Evolutionary conservation across 441 rosid genomes (phyloP).

Genomic region (Raphanus hybrid): DNA sequence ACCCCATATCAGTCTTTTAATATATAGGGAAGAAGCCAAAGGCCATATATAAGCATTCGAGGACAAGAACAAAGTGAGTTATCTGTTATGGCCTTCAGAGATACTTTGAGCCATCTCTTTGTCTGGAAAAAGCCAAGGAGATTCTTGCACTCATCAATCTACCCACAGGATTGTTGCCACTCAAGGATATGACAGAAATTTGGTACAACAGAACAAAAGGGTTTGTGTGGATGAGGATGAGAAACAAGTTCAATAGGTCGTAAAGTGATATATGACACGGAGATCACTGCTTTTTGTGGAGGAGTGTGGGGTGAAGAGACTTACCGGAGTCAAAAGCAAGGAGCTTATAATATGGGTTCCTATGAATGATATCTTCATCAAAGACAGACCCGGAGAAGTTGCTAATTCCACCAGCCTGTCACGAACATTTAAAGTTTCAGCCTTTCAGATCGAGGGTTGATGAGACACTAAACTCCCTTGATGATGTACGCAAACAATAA

Average conservation of each 20-base stretch:
- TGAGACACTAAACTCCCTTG: not conserved
- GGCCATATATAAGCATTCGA: constrained; percentile 13
- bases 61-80: not conserved
- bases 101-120: constrained; percentile 52
- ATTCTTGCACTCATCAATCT: constrained; percentile 54
- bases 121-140: constrained; percentile 55
- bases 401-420: constrained; percentile 54
- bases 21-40: constrained; percentile 5
- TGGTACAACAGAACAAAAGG: constrained; percentile 56
- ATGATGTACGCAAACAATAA: constrained; percentile 28
- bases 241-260: constrained; percentile 45
- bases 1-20: not conserved
- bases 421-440: constrained; percentile 62
- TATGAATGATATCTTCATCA: constrained; percentile 55
- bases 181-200: constrained; percentile 59
- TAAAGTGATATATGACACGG: constrained; percentile 57
- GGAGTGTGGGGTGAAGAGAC: constrained; percentile 52
- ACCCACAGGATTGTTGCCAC: constrained; percentile 70
- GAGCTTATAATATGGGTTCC: constrained; percentile 68
- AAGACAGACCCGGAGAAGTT: constrained; percentile 45
- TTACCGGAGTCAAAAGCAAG: constrained; percentile 69
- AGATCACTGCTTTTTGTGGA: constrained; percentile 64
- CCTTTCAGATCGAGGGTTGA: constrained; percentile 48
- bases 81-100: constrained; percentile 37
- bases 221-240: constrained; percentile 71